phyloP scores from a whole-genome alignment of 768 basidiomycete species.

The Coprinellus micaceus region DNA sequence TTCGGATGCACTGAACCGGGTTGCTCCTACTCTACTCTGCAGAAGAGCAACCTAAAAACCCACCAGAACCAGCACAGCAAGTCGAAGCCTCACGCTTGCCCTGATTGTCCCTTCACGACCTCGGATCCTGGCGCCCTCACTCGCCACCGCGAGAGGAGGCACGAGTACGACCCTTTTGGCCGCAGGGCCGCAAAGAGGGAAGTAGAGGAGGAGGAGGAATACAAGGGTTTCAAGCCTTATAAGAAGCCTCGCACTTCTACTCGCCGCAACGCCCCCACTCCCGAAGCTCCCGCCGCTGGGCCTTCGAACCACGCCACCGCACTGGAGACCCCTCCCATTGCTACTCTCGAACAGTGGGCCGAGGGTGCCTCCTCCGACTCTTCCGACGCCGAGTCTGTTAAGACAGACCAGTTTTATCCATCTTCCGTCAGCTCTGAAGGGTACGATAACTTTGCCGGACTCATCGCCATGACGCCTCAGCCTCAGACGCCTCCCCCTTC shows the following conservation, averaged over 20 bases:
- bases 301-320: neutral
- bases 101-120: neutral
- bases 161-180: constrained; percentile 3
- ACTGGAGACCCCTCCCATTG: neutral
- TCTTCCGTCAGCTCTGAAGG: no score
- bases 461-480: no score
- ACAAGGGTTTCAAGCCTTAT: no score
- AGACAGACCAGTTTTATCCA: no score
- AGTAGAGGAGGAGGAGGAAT: neutral
- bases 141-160: constrained; percentile 5
- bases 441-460: no score
- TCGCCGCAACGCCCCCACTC: neutral
- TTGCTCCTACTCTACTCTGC: neutral
- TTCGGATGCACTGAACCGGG: neutral
- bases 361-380: neutral
- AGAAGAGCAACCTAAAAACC: neutral
- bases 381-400: no score
- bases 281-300: neutral
- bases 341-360: neutral
- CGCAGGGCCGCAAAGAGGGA: neutral
- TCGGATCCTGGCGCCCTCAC: constrained; percentile 10
- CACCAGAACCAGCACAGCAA: neutral
- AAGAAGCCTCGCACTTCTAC: neutral
- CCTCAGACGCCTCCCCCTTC: no score
- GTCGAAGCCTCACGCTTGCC: neutral